Base-by-base conservation (phyloP, 176 grass and related monocot species). In the Hordeum marinum region DNA sequence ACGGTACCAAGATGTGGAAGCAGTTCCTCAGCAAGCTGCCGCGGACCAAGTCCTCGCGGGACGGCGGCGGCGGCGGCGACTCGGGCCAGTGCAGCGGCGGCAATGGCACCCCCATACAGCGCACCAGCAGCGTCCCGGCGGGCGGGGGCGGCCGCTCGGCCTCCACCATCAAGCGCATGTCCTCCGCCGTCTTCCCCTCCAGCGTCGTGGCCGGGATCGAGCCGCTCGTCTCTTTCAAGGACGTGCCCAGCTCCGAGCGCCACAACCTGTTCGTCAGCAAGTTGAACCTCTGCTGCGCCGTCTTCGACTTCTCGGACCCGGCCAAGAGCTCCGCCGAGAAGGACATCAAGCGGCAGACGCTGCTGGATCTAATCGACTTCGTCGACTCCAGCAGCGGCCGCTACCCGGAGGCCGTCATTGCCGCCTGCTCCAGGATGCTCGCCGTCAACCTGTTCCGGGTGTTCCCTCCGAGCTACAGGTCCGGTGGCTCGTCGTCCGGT, bases 271-370 rank as follows among this genome's bases (percentile, higher is more conserved):
- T 94, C 68, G 86, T 99, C 52, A 96, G 97, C 76, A 99, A 99
- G 90, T 76, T 96, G 48, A 66, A 65, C 54, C 90, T 99, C 24
- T 99, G 97, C 57, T 99, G 90, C 35, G 92, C 90, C 4, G 68
- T 96, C 48, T 99, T 99, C n/a, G 97, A 99, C 82, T 99, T 99
- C 89, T 92, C 97, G 1, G 94, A 99, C 80, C 90, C 91, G 2
- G 92, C 65, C 90, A 99, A 92, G 86, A 92, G 90, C 58, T 86
- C 88, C 0, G 80, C 89, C 7, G 94, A 96, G 91, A 99, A 99
- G 83, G 97, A 96, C 78, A 90, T 99, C 78, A 99, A 99, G 67
- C 82, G 94, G 79, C 97, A 99, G 78, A 76, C 94, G 2, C 82
- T 99, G 63, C 46, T 94, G 87, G 97, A 99, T 84, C 90, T 99